Evolutionary conservation across 192 early-diverging fungal species (phyloP).

Genomic region (Gamsiella multidivaricata): DNA sequence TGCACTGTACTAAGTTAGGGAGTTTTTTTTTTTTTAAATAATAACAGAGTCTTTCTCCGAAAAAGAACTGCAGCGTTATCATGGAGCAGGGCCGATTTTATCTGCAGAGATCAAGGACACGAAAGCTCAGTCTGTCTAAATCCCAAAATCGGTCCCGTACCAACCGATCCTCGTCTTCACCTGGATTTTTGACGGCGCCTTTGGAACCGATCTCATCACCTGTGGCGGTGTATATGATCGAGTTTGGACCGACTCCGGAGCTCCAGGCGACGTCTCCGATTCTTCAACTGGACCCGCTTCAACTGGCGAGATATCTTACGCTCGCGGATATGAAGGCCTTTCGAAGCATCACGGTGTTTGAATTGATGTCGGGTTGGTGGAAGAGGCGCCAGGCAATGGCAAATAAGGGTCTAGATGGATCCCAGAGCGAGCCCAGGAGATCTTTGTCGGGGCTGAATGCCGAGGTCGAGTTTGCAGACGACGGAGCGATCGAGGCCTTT

Average conservation of each 20-base stretch:
- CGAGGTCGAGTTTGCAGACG: constrained; percentile 15
- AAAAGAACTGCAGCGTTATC: constrained; percentile 50
- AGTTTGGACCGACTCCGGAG: constrained; percentile 37
- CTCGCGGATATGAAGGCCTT: constrained; percentile 56
- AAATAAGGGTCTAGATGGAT: constrained; percentile 1
- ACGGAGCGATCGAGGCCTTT: constrained; percentile 64
- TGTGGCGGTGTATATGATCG: constrained; percentile 1
- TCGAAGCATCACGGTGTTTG: constrained; percentile 52
- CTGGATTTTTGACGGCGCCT: background rate
- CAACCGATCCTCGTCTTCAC: background rate
- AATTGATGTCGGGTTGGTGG: constrained; percentile 54
- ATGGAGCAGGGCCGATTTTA: constrained; percentile 52
- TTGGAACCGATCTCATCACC: background rate
- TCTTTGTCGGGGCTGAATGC: constrained; percentile 2
- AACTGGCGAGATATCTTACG: constrained; percentile 64
- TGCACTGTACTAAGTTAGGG: background rate
- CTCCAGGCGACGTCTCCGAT: constrained; percentile 37
- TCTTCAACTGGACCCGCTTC: constrained; percentile 54
- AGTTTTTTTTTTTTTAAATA: background rate
- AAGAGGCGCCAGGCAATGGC: constrained; percentile 40
- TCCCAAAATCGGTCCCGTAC: constrained; percentile 1
- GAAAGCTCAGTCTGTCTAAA: constrained; percentile 32
- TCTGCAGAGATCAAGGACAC: constrained; percentile 37
- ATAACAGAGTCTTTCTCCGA: constrained; percentile 29
- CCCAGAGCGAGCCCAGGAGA: background rate